Conservation (phyloP, 1,284 basidiomycete species). For the Thelephora terrestris region DNA sequence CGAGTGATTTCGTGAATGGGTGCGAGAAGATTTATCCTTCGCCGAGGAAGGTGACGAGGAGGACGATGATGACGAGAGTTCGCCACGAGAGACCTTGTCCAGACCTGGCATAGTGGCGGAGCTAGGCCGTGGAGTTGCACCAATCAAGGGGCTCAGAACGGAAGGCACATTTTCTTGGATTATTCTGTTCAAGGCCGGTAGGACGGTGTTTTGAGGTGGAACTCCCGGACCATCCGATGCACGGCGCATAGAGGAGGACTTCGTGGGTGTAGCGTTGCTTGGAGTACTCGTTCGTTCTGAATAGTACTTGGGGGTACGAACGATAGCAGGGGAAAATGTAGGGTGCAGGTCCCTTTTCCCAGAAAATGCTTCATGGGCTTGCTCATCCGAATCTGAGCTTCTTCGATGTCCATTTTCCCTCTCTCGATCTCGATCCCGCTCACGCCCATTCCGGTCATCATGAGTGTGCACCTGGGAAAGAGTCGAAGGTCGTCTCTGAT, state of each 20-base stretch:
- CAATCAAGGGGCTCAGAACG: neutral
- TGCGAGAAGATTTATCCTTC: neutral
- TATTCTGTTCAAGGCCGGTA: neutral
- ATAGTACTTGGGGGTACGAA: constrained; percentile 56
- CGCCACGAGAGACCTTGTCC: neutral
- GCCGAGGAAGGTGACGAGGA: neutral
- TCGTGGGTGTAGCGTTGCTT: neutral
- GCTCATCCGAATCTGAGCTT: constrained; percentile 8
- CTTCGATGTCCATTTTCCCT: neutral
- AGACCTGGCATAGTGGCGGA: neutral
- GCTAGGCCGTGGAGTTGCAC: neutral
- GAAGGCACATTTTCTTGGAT: neutral
- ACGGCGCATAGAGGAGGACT: neutral
- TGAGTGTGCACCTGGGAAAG: neutral
- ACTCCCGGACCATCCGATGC: neutral
- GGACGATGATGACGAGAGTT: neutral
- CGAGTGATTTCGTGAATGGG: neutral
- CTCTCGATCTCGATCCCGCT: neutral
- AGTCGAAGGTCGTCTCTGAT: neutral
- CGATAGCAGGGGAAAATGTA: constrained; percentile 54
- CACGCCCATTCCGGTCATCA: neutral
- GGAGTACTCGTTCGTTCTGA: constrained; percentile 11
- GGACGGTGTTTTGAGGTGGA: neutral
- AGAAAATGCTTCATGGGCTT: constrained; percentile 36
- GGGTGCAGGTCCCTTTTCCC: constrained; percentile 40